Evolutionary conservation across 371 early-diverging fungal species (phyloP).

Genomic region (Basidiobolus meristosporus): DNA sequence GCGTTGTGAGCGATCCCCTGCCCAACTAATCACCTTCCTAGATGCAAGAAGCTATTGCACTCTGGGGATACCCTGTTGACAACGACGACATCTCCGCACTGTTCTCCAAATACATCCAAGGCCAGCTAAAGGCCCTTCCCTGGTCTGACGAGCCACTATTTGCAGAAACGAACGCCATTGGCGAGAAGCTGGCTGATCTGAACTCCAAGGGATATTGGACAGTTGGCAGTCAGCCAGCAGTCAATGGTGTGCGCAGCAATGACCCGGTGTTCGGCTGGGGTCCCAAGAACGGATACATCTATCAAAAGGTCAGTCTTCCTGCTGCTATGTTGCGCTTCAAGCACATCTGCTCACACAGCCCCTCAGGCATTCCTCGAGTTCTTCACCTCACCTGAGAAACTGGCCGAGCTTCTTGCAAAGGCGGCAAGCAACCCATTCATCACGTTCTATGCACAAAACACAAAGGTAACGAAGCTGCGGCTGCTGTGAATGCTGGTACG

Average conservation of each 20-base stretch:
- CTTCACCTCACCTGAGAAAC: slow-evolving; percentile 32
- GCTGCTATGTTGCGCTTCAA: neutral
- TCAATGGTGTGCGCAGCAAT: slow-evolving; percentile 65
- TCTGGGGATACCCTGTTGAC: slow-evolving; percentile 61
- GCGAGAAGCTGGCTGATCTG: slow-evolving; percentile 30
- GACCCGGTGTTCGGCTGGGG: slow-evolving; percentile 86
- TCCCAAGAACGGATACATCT: slow-evolving; percentile 79
- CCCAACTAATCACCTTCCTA: neutral
- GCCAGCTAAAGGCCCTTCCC: slow-evolving; percentile 52
- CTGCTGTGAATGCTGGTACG: slow-evolving; percentile 1
- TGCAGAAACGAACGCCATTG: slow-evolving; percentile 58
- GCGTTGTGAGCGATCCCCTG: neutral
- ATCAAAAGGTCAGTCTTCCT: slow-evolving; percentile 55
- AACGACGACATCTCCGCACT: slow-evolving; percentile 38
- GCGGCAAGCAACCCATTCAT: slow-evolving; percentile 26
- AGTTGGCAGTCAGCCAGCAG: slow-evolving; percentile 84
- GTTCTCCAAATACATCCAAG: slow-evolving; percentile 55
- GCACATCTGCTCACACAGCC: too few relatives aligned
- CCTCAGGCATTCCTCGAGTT: slow-evolving; percentile 60
- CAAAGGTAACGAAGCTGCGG: slow-evolving; percentile 16
- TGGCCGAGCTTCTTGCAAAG: slow-evolving; percentile 17
- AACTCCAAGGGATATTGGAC: slow-evolving; percentile 69
- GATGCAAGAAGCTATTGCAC: slow-evolving; percentile 15
- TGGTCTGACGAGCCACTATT: slow-evolving; percentile 76
- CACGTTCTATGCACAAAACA: slow-evolving; percentile 78